phyloP scores from a whole-genome alignment of 768 basidiomycete species.

The Hericium rajendrae region DNA sequence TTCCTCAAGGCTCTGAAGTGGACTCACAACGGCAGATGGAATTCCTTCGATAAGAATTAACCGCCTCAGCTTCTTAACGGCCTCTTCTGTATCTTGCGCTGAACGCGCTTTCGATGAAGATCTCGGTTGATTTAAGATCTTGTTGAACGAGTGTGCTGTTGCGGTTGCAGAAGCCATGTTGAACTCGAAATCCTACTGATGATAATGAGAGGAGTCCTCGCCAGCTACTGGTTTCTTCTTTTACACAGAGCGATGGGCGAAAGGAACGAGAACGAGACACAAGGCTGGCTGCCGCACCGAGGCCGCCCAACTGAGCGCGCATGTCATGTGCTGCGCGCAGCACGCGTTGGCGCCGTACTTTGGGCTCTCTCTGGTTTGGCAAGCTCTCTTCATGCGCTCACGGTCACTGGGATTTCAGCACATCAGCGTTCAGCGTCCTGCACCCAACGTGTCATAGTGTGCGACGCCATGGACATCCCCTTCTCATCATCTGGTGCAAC shows the following conservation, averaged over 20 bases:
- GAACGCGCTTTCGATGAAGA: slow-evolving; percentile 53
- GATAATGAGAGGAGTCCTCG: slow-evolving; percentile 12
- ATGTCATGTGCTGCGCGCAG: not conserved
- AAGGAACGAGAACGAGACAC: not conserved
- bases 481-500: slow-evolving; percentile 73
- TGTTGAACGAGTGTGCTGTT: slow-evolving; percentile 70
- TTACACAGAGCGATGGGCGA: not conserved
- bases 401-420: too few relatives aligned
- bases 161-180: slow-evolving; percentile 7
- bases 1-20: not conserved
- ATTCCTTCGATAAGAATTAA: slow-evolving; percentile 89
- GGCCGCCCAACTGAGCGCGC: not conserved
- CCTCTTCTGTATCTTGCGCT: slow-evolving; percentile 64
- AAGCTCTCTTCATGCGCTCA: not conserved
- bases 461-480: slow-evolving; percentile 55
- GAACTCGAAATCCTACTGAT: slow-evolving; percentile 2
- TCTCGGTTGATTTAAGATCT: slow-evolving; percentile 66
- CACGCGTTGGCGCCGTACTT: not conserved
- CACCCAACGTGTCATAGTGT: too few relatives aligned
- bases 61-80: slow-evolving; percentile 75
- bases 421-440: too few relatives aligned
- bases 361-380: not conserved
- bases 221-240: not conserved
- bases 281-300: too few relatives aligned
- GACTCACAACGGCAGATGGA: slow-evolving; percentile 62